phyloP scores from a whole-genome alignment of 2,329 filamentous ascomycete species.

The Fusarium armeniacum region DNA sequence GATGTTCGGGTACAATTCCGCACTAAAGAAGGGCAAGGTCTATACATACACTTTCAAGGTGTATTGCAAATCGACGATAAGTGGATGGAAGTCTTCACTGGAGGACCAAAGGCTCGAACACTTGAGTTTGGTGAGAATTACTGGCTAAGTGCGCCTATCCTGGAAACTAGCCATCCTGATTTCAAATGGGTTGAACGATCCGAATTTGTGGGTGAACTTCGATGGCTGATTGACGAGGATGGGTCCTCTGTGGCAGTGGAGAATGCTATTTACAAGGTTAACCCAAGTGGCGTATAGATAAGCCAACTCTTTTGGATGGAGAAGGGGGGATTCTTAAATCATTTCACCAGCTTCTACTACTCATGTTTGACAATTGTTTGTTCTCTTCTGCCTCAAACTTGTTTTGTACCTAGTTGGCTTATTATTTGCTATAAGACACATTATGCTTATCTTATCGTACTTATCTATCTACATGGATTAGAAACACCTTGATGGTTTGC shows the following conservation, averaged over 20 bases:
- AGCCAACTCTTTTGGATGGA: too few relatives aligned
- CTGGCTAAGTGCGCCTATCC: conserved; percentile 2
- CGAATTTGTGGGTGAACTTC: conserved; percentile 15
- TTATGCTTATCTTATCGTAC: too few relatives aligned
- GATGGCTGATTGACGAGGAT: background rate
- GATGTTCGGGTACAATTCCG: conserved; percentile 16
- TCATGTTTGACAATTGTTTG: background rate
- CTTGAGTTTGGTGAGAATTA: conserved; percentile 17
- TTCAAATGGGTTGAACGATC: conserved; percentile 20
- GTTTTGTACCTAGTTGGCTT: too few relatives aligned
- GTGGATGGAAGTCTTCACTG: conserved; percentile 22
- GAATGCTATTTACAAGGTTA: conserved; percentile 17
- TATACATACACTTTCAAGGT: conserved; percentile 1
- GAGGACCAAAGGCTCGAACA: background rate
- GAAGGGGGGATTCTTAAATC: background rate
- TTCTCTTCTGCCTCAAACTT: background rate
- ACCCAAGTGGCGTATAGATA: background rate
- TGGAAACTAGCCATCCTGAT: conserved; percentile 8
- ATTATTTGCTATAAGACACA: too few relatives aligned
- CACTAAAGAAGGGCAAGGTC: background rate
- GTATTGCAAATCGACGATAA: conserved; percentile 17
- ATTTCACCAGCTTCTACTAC: background rate
- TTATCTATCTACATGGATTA: too few relatives aligned
- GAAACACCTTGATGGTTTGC: too few relatives aligned
- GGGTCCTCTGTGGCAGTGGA: conserved; percentile 9